Evolutionary conservation across 441 rosid species (phyloP), one percentile per base, ranked within the genome.

Genomic region (Gossypium armourianum): DNA sequence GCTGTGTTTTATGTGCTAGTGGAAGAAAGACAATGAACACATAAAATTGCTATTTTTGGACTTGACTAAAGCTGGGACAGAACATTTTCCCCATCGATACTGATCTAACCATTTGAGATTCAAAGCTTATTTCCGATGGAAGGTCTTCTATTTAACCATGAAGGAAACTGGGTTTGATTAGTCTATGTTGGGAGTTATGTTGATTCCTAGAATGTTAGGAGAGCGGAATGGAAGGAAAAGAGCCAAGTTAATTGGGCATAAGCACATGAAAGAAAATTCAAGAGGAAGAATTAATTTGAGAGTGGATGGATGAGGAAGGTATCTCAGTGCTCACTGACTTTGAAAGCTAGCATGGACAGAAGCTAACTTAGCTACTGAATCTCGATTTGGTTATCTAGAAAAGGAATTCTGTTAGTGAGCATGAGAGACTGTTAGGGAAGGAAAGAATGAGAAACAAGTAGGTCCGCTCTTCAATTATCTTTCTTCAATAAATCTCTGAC

Each of bases 81-180:
- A 10, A 17, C 50, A 12, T 21, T 40, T 40, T 57, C 50, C 54
- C 21, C 2, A 0, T 13, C 2, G 9, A 3, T 36, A 5, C 19
- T 69, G 40, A 20, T 55, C 15, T 40, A 36, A 10, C 53, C 16
- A 55, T 36, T 32, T 69, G 24, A 55, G 72, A 57, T 56, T 57
- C 20, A 40, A 57, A 21, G 53, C 72, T 21, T 69, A 20, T 36
- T 20, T 58, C 43, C 17, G 1, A 43, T 23, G 23, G 26, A 23
- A 57, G 12, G 16, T 3, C 23, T 36, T 24, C 13, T 57, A 57
- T 53, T 15, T 54, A 17, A 47, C 50, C 71, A 15, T 26, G 55
- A 43, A 20, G 70, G 71, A 26, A 67, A 53, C 24, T 16, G 60
- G 71, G 71, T 67, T 67, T 16, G 17, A n/a, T 8, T 66, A 55